Base-by-base conservation (phyloP, 192 early-diverging fungal species). In the Dissophora ornata region DNA sequence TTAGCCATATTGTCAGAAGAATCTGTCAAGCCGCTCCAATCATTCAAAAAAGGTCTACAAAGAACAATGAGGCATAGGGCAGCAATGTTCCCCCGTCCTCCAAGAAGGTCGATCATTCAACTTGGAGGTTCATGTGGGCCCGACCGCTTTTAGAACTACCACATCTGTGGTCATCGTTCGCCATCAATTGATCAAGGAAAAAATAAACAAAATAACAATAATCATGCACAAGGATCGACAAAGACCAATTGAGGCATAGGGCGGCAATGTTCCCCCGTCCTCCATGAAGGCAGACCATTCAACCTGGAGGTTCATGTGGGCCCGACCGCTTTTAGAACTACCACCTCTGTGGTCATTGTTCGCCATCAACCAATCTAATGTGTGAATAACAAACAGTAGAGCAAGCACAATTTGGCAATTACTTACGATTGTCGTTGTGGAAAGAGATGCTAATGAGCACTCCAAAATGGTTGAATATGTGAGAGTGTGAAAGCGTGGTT, bases 121-220 rank as follows among this genome's bases (percentile, higher is more conserved):
- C 40, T 26, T 51, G 60, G 60, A 62, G 60, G 60, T 62, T 62
- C 48, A 40, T 51, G 46, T 62, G 48, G 46, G 60, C 21, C 34
- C 47, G 60, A 51, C 60, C 60, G 60, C 60, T 62, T 50, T 62
- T 62, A 62, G 60, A 62, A 64, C 62, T 54, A 44, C 51, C 50
- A 53, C 62, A 45, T 64, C 36, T 42, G 50, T 53, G 50, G 50
- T 54, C 18, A 32, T 42, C 25, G 51, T 54, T 64, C 62, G 44
- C 62, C 62, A 54, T 54, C 62, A 64, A 54, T 26, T 21, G 54
- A 44, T 64, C 29, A 38, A 38, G 12, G 12, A 38, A 38, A 38
- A 9, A 38, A 38, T 12, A 57, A 13, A 49, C 25, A 47, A 60
- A 33, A 11, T 47, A 15, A 38, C n/a, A 48, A 15, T n/a, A n/a